These are phyloP conservation scores for Botrytis galanthina DNA, from an alignment of 2,329 filamentous ascomycete genomes.

Conservation along the genomic window DNA sequence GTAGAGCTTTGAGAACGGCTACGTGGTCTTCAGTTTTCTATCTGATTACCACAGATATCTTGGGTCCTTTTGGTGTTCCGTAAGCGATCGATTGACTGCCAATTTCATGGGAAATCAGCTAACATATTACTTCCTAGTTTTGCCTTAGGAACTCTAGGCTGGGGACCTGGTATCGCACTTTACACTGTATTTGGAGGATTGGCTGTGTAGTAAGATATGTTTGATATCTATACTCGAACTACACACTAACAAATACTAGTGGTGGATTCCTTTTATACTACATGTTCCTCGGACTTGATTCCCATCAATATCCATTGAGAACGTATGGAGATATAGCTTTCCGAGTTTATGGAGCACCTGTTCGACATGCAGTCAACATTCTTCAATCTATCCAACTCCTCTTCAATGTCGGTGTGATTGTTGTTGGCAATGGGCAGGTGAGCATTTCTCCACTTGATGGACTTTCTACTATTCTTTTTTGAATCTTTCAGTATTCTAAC, in stretches of 20 bases:
- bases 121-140: background rate
- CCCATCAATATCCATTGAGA: slow-evolving; percentile 27
- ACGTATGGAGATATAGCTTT: slow-evolving; percentile 30
- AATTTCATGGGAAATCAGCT: background rate
- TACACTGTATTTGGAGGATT: slow-evolving; percentile 27
- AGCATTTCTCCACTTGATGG: background rate
- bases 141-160: slow-evolving; percentile 17
- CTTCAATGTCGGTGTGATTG: slow-evolving; percentile 19
- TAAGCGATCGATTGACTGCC: slow-evolving; percentile 10
- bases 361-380: slow-evolving; percentile 29
- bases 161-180: slow-evolving; percentile 26
- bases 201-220: slow-evolving; percentile 11
- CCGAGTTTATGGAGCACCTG: slow-evolving; percentile 24
- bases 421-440: slow-evolving; percentile 1
- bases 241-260: background rate
- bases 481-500: background rate
- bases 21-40: slow-evolving; percentile 46
- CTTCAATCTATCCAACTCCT: slow-evolving; percentile 23
- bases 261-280: slow-evolving; percentile 25
- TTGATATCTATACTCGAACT: too few relatives aligned
- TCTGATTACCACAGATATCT: slow-evolving; percentile 26
- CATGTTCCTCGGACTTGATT: slow-evolving; percentile 29
- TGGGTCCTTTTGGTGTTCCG: slow-evolving; percentile 23
- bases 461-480: too few relatives aligned
- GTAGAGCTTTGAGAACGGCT: slow-evolving; percentile 46